phyloP scores from a whole-genome alignment of 768 basidiomycete genomes.

The Suillus luteus region DNA sequence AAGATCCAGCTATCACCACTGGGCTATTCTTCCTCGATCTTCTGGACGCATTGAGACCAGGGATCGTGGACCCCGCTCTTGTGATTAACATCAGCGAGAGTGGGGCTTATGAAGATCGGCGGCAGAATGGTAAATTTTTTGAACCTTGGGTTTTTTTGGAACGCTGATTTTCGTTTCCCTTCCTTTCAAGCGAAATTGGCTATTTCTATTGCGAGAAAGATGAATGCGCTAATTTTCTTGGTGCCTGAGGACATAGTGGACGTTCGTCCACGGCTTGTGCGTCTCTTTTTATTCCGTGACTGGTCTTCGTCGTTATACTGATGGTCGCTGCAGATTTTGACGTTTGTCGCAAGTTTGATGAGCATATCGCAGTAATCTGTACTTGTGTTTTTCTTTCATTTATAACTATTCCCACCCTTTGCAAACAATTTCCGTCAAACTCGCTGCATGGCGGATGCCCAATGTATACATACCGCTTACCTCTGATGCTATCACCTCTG shows the following conservation, averaged over 20 bases:
- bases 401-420: constrained; percentile 3
- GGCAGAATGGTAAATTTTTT: constrained; percentile 76
- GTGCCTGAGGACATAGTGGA: constrained; percentile 98
- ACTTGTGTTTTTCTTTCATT: neutral
- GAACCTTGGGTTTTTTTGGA: neutral
- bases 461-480: neutral
- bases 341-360: constrained; percentile 95
- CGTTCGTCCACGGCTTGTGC: constrained; percentile 83
- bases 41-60: constrained; percentile 87
- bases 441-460: neutral
- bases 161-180: constrained; percentile 3
- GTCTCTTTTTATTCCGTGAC: constrained; percentile 30
- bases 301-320: neutral
- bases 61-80: constrained; percentile 90
- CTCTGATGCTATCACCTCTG: neutral
- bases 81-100: constrained; percentile 60
- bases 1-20: constrained; percentile 86
- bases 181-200: constrained; percentile 82
- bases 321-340: constrained; percentile 68
- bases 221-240: constrained; percentile 94
- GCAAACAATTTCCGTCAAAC: neutral
- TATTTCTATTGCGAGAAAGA: constrained; percentile 98
- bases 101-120: constrained; percentile 83
- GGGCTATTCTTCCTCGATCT: constrained; percentile 93
- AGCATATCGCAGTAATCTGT: constrained; percentile 50